Evolutionary conservation across 2,329 filamentous ascomycete species (phyloP).

Genomic region (Sodiomyces alkalinus): DNA sequence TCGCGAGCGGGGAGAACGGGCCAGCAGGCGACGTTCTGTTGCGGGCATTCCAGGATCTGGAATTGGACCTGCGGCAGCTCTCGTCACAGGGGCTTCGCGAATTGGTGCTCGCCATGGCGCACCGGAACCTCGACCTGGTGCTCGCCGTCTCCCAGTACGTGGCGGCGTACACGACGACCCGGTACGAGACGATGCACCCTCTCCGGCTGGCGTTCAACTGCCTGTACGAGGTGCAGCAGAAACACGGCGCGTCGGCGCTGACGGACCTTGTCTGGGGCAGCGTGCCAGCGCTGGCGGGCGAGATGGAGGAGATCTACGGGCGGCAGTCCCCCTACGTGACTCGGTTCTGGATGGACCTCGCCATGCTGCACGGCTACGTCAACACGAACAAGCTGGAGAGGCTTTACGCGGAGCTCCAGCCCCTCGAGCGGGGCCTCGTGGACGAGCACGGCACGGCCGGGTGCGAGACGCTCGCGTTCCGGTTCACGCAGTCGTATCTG

Average conservation of each 20-base stretch:
- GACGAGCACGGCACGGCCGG: conserved; percentile 16
- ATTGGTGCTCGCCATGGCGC: conserved; percentile 26
- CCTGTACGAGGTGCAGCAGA: conserved; percentile 28
- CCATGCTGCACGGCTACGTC: conserved; percentile 22
- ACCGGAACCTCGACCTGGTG: conserved; percentile 27
- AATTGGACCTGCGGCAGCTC: conserved; percentile 25
- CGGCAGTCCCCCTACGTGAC: conserved; percentile 26
- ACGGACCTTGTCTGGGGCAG: conserved; percentile 27
- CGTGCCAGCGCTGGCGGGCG: conserved; percentile 25
- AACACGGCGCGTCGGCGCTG: conserved; percentile 24
- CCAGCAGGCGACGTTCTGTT: conserved; percentile 23
- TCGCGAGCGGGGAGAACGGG: conserved; percentile 23
- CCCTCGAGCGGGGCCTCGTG: conserved; percentile 19
- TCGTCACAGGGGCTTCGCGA: conserved; percentile 27
- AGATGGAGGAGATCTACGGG: conserved; percentile 27
- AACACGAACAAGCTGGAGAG: conserved; percentile 21
- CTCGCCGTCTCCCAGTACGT: conserved; percentile 30
- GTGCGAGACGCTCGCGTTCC: conserved; percentile 20
- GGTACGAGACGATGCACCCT: conserved; percentile 26
- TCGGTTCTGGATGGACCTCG: conserved; percentile 25
- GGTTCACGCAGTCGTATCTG: conserved; percentile 12
- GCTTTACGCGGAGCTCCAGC: conserved; percentile 21
- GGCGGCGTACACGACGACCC: conserved; percentile 26
- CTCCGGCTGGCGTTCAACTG: conserved; percentile 26
- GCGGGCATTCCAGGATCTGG: conserved; percentile 26